Evolutionary conservation across 129 eudicot species (phyloP).

Genomic region (Smallanthus sonchifolius): DNA sequence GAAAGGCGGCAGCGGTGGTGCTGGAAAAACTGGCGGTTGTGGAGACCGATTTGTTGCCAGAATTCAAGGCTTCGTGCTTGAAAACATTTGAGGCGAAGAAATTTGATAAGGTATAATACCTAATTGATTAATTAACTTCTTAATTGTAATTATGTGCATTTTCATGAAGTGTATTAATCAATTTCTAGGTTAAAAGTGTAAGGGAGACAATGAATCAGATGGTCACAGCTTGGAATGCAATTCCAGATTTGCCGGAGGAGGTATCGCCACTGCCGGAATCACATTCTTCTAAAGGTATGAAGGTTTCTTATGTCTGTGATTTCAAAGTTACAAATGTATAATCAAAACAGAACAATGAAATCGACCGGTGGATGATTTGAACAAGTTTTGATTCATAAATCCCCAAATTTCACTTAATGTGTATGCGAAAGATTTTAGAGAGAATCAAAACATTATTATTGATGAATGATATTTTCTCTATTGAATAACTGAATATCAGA

Average conservation of each 20-base stretch:
- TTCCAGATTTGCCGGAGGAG: conserved; percentile 60
- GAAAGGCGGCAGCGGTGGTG: conserved; percentile 79
- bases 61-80: conserved; percentile 51
- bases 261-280: conserved; percentile 41
- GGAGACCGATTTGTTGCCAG: conserved; percentile 46
- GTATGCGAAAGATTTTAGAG: neutral
- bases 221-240: conserved; percentile 77
- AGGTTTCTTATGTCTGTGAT: neutral
- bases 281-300: conserved; percentile 51
- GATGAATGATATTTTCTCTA: no score
- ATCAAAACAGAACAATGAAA: neutral
- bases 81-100: conserved; percentile 69
- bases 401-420: neutral
- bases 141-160: neutral
- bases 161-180: neutral
- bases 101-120: conserved; percentile 57
- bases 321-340: neutral
- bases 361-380: neutral
- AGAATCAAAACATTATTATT: no score
- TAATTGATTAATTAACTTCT: neutral
- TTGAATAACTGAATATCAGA: no score
- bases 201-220: conserved; percentile 77
- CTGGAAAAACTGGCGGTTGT: conserved; percentile 55
- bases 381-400: neutral
- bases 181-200: conserved; percentile 68